Percentiles rank a stretch among this genome's conserved stretches.
These are phyloP conservation scores for Adansonia grandidieri DNA, from an alignment of 441 rosid species.

Conservation along the genomic window DNA sequence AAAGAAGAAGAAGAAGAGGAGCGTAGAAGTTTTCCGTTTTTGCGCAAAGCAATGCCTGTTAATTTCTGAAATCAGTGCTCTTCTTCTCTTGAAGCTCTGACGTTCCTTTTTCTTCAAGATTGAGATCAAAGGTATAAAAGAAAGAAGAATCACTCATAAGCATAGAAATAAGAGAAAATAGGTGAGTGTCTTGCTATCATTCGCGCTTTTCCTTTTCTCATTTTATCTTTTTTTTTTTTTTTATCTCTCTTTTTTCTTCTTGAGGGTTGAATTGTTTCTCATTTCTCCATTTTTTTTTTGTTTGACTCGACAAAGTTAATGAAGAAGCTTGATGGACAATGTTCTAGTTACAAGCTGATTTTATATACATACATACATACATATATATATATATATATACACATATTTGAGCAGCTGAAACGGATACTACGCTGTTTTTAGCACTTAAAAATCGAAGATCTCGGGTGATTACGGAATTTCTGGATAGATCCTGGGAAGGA, in stretches of 20 bases:
- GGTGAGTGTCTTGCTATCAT: constrained; percentile 36
- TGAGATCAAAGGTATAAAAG: not conserved
- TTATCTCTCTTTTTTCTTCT: constrained; percentile 9
- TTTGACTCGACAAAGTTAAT: constrained; percentile 34
- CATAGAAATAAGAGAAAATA: constrained; percentile 26
- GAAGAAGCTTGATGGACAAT: constrained; percentile 42
- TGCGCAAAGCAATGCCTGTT: constrained; percentile 53
- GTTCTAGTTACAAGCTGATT: constrained; percentile 22
- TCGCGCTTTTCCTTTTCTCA: constrained; percentile 23
- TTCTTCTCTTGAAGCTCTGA: constrained; percentile 32
- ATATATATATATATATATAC: not conserved
- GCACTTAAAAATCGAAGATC: constrained; percentile 19
- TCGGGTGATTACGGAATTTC: constrained; percentile 13
- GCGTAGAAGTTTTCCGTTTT: constrained; percentile 19
- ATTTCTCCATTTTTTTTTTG: not conserved
- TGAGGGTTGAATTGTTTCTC: constrained; percentile 18
- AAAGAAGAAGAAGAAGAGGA: not conserved
- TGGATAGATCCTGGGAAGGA: constrained; percentile 33
- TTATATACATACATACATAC: not conserved
- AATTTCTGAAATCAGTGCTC: constrained; percentile 46
- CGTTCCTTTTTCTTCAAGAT: constrained; percentile 21
- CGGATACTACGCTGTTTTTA: constrained; percentile 16
- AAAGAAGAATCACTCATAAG: not conserved
- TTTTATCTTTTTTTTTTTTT: not conserved
- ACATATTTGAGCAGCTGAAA: constrained; percentile 23